Conservation (phyloP, 352 stramenopile species). For the Phytopythium chamaehyphon region DNA sequence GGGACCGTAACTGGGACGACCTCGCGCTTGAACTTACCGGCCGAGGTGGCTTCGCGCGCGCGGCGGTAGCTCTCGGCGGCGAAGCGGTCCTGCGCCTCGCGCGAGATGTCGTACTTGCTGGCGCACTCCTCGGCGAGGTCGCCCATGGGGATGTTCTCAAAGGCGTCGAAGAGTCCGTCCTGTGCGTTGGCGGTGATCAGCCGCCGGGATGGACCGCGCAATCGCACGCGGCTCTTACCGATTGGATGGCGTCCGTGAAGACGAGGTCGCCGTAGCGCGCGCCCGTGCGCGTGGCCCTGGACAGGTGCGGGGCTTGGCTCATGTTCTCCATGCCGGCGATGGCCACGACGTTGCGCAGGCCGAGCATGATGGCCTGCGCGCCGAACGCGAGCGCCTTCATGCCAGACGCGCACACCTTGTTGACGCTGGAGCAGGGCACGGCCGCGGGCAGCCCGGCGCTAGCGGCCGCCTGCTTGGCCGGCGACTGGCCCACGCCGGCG, state of each 20-base stretch:
- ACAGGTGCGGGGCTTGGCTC: slow-evolving; percentile 93
- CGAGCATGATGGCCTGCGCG: slow-evolving; percentile 86
- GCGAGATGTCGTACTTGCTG: slow-evolving; percentile 67
- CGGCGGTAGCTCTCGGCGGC: slow-evolving; percentile 91
- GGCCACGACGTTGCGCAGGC: slow-evolving; percentile 72
- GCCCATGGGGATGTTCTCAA: slow-evolving; percentile 94
- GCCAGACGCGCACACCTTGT: slow-evolving; percentile 96
- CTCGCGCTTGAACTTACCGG: slow-evolving; percentile 74
- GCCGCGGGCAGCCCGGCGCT: slow-evolving; percentile 60
- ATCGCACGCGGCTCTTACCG: slow-evolving; percentile 16
- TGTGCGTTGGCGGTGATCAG: slow-evolving; percentile 16
- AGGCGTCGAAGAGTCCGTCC: slow-evolving; percentile 93
- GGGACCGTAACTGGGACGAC: slow-evolving; percentile 83
- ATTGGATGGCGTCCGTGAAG: slow-evolving; percentile 86
- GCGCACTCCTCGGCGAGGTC: slow-evolving; percentile 93
- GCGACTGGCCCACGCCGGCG: slow-evolving; percentile 94
- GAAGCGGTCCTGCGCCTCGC: slow-evolving; percentile 93
- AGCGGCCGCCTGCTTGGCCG: slow-evolving; percentile 88
- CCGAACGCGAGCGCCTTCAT: slow-evolving; percentile 91
- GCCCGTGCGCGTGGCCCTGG: slow-evolving; percentile 64
- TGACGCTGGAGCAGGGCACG: slow-evolving; percentile 95
- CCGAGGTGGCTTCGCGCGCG: slow-evolving; percentile 41
- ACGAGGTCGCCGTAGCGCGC: slow-evolving; percentile 82
- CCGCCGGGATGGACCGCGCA: not conserved
- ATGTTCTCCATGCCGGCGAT: slow-evolving; percentile 95